These are phyloP conservation scores for Candida boleticola DNA, from an alignment of 805 yeast genomes.

Conservation along the genomic window DNA sequence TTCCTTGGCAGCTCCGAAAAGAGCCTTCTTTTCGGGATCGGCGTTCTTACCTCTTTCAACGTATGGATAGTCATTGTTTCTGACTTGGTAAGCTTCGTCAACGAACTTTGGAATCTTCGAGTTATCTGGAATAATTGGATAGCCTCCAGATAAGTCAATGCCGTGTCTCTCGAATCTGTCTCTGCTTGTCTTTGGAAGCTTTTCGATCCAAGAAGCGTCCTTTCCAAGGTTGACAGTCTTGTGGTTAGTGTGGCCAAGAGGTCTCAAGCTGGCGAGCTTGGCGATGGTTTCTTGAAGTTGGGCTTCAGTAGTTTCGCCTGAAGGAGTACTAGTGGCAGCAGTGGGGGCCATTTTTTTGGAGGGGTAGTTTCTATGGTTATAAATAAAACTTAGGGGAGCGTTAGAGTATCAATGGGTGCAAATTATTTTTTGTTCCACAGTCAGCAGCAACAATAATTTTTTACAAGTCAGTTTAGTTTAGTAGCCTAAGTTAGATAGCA, in stretches of 20 bases:
- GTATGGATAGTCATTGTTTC: conserved; percentile 21
- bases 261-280: conserved; percentile 14
- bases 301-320: conserved; percentile 4
- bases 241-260: conserved; percentile 9
- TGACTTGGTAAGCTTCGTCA: conserved; percentile 26
- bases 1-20: conserved; percentile 28
- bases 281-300: conserved; percentile 15
- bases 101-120: conserved; percentile 25
- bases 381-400: no score
- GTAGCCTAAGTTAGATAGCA: no score
- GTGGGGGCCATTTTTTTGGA: conserved; percentile 5
- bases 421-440: no score
- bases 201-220: conserved; percentile 14
- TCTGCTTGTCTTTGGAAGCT: conserved; percentile 20
- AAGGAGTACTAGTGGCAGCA: background rate
- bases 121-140: conserved; percentile 21
- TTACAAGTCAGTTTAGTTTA: no score
- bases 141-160: conserved; percentile 26
- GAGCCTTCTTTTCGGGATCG: conserved; percentile 31
- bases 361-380: no score
- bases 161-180: conserved; percentile 22
- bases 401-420: no score
- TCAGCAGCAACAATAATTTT: no score
- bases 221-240: conserved; percentile 6
- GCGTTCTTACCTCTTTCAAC: conserved; percentile 28